These are phyloP conservation scores for Trichopus zeylanicus DNA, from an alignment of 116 monocot genomes.

Conservation along the genomic window DNA sequence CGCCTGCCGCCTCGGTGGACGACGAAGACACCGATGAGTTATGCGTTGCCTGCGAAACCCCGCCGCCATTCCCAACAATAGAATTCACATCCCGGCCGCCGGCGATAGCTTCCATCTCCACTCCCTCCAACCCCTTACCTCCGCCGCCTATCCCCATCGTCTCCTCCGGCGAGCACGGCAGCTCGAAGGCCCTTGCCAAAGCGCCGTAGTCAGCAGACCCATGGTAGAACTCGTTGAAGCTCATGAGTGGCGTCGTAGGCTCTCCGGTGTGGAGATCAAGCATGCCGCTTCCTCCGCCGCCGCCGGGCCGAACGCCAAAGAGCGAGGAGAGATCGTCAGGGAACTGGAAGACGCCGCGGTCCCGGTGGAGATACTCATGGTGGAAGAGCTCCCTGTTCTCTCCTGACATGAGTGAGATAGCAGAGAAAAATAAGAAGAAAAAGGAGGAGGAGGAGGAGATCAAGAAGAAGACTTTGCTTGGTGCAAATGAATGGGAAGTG, in stretches of 20 bases:
- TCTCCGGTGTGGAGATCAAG: not conserved
- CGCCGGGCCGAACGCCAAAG: constrained; percentile 4
- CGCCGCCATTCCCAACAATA: constrained; percentile 1
- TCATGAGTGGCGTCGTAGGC: not conserved
- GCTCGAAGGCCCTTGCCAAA: constrained; percentile 23
- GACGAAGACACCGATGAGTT: constrained; percentile 63
- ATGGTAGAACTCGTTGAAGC: constrained; percentile 27
- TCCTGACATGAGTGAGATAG: constrained; percentile 20
- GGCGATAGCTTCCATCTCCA: not conserved
- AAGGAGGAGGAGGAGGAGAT: not conserved
- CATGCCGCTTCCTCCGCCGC: not conserved
- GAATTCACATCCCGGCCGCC: not conserved
- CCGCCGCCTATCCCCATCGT: not conserved
- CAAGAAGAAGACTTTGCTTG: too few relatives aligned
- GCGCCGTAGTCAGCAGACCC: constrained; percentile 23
- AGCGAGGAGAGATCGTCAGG: constrained; percentile 14
- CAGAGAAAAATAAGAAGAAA: not conserved
- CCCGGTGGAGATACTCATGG: constrained; percentile 4
- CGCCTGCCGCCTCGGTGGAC: constrained; percentile 46
- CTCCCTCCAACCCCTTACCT: not conserved
- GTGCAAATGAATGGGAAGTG: constrained; percentile 5
- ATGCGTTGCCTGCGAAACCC: constrained; percentile 16
- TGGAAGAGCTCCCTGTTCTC: constrained; percentile 30
- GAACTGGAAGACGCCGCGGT: constrained; percentile 1
- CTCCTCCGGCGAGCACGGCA: not conserved